Conservation (phyloP, 2,329 filamentous ascomycete genomes). For the Phoma sp. region DNA sequence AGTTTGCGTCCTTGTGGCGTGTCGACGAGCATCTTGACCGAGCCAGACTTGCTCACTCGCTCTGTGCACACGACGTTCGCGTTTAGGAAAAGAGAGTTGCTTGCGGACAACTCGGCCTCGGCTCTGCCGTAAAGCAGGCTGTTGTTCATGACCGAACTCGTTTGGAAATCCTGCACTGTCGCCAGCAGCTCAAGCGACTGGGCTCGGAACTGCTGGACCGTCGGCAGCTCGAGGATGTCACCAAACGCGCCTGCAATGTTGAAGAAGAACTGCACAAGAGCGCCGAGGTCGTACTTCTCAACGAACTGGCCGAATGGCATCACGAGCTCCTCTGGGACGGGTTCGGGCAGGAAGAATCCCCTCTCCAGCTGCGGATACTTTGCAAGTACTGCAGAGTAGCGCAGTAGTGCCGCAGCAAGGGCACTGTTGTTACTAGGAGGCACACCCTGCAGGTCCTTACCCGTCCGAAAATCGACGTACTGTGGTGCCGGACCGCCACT, state of each 20-base stretch:
- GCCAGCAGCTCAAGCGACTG: slow-evolving; percentile 5
- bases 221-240: slow-evolving; percentile 52
- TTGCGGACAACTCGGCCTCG: slow-evolving; percentile 10
- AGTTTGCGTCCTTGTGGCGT: slow-evolving; percentile 24
- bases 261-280: slow-evolving; percentile 49
- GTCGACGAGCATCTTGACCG: slow-evolving; percentile 18
- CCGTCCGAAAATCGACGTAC: slow-evolving; percentile 43
- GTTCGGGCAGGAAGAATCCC: slow-evolving; percentile 54
- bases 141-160: slow-evolving; percentile 28
- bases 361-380: slow-evolving; percentile 23
- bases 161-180: slow-evolving; percentile 8
- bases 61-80: slow-evolving; percentile 37
- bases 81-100: slow-evolving; percentile 18
- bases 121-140: slow-evolving; percentile 28
- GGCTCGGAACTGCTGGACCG: slow-evolving; percentile 36
- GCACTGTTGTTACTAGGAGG: slow-evolving; percentile 10
- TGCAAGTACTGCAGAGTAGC: slow-evolving; percentile 34
- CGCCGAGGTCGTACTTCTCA: slow-evolving; percentile 55
- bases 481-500: not conserved
- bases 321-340: slow-evolving; percentile 56
- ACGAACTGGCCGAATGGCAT: slow-evolving; percentile 58
- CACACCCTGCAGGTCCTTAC: slow-evolving; percentile 11
- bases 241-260: slow-evolving; percentile 19
- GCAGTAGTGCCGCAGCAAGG: slow-evolving; percentile 15
- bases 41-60: slow-evolving; percentile 10